A percentile compares a stretch with the other conserved stretches of the same genome.
Evolutionary conservation across 352 stramenopile species (phyloP).

Genomic region (Elongisporangium senticosum): DNA sequence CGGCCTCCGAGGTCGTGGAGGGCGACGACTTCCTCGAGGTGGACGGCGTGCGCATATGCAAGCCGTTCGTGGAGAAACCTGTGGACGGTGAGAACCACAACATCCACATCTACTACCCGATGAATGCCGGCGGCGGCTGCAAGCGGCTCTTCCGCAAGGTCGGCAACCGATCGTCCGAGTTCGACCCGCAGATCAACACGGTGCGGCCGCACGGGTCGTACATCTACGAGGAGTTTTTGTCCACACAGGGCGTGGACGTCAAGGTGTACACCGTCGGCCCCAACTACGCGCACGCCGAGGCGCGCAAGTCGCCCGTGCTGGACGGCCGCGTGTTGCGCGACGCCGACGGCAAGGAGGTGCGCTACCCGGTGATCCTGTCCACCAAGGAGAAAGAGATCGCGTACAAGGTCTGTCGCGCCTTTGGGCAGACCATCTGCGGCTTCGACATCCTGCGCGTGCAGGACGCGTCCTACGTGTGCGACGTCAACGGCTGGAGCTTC

Average conservation of each 20-base stretch:
- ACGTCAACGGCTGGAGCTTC: conserved; percentile 99
- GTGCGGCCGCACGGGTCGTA: conserved; percentile 90
- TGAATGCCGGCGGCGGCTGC: conserved; percentile 96
- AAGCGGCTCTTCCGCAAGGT: conserved; percentile 99
- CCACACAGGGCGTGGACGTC: conserved; percentile 99
- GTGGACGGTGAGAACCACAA: conserved; percentile 99
- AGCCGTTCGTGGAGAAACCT: conserved; percentile 99
- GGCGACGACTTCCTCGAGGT: conserved; percentile 78
- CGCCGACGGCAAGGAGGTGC: conserved; percentile 96
- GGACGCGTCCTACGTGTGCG: conserved; percentile 95
- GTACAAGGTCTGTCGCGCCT: conserved; percentile 77
- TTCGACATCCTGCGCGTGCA: conserved; percentile 98
- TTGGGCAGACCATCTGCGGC: conserved; percentile 94
- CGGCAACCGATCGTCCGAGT: conserved; percentile 89
- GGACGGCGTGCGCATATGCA: conserved; percentile 95
- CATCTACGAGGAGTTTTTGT: conserved; percentile 98
- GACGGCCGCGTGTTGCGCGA: conserved; percentile 98
- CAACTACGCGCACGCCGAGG: conserved; percentile 99
- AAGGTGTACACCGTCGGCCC: conserved; percentile 99
- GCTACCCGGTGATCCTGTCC: conserved; percentile 99
- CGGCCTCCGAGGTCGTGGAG: conserved; percentile 39
- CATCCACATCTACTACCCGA: conserved; percentile 99
- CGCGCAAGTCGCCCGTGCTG: conserved; percentile 98
- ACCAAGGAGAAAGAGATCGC: conserved; percentile 98
- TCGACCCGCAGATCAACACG: conserved; percentile 95